phyloP scores from a whole-genome alignment of 163 green algal genomes.

The Chloroidium sp. region DNA sequence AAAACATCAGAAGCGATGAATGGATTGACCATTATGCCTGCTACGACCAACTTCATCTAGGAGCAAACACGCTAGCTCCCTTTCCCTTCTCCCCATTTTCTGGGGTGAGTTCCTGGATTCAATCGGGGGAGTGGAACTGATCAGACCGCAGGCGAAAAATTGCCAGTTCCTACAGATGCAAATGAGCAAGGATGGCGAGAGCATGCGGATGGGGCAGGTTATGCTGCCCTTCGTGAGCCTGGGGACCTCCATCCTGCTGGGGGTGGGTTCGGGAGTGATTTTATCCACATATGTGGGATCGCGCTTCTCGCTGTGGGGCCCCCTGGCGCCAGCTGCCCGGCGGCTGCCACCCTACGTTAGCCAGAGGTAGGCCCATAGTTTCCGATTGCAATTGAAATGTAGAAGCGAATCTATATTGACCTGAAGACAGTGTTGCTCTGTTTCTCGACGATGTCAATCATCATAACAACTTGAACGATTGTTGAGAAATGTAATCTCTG shows the following conservation, averaged over 20 bases:
- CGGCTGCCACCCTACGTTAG: not conserved
- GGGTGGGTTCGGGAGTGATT: conserved; percentile 8
- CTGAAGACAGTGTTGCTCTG: not conserved
- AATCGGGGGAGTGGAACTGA: not conserved
- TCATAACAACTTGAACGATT: too few relatives aligned
- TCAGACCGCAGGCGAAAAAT: not conserved
- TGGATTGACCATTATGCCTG: not conserved
- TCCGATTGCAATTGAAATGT: too few relatives aligned
- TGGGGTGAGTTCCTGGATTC: not conserved
- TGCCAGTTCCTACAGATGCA: conserved; percentile 1
- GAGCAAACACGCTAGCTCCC: too few relatives aligned
- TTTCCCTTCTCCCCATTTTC: not conserved
- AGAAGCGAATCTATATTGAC: too few relatives aligned
- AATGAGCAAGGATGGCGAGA: not conserved
- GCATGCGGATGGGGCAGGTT: not conserved
- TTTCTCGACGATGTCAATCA: not conserved
- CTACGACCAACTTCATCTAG: too few relatives aligned
- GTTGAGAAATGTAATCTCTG: too few relatives aligned
- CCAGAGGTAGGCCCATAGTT: too few relatives aligned
- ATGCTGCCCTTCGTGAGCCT: conserved; percentile 31
- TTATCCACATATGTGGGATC: not conserved
- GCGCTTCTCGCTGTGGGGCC: too few relatives aligned
- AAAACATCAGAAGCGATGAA: not conserved
- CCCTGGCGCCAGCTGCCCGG: not conserved
- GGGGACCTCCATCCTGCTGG: conserved; percentile 24